Evolutionary conservation across 148 eudicot species (phyloP).

Genomic region (Camellia granthamiana): DNA sequence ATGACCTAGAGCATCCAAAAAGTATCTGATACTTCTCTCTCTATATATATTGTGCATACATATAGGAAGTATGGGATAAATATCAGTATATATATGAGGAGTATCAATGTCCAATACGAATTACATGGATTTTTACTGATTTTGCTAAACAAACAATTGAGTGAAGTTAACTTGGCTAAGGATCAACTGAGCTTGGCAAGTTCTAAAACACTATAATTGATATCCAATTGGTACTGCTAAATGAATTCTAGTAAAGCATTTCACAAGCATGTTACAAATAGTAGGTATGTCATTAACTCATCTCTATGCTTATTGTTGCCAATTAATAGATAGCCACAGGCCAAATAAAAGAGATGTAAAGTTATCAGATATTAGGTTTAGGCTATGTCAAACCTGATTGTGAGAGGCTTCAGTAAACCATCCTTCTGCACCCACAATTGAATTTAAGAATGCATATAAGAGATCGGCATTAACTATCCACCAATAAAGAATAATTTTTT

Average conservation of each 20-base stretch:
- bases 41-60: no score
- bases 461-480: background rate
- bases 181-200: background rate
- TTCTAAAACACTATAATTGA: background rate
- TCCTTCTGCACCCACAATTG: conserved; percentile 56
- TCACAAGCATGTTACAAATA: no score
- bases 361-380: background rate
- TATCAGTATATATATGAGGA: no score
- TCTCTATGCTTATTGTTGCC: no score
- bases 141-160: background rate
- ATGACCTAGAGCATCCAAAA: no score
- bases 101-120: no score
- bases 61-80: no score
- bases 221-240: no score
- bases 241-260: no score
- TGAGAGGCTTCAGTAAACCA: conserved; percentile 58
- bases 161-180: background rate
- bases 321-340: no score
- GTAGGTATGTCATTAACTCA: no score
- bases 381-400: conserved; percentile 53
- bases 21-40: no score
- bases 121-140: background rate
- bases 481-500: background rate
- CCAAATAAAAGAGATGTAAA: background rate
- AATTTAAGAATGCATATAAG: background rate